Base-by-base conservation (phyloP, 345 rosid species). In the Eucalyptus cloeziana region DNA sequence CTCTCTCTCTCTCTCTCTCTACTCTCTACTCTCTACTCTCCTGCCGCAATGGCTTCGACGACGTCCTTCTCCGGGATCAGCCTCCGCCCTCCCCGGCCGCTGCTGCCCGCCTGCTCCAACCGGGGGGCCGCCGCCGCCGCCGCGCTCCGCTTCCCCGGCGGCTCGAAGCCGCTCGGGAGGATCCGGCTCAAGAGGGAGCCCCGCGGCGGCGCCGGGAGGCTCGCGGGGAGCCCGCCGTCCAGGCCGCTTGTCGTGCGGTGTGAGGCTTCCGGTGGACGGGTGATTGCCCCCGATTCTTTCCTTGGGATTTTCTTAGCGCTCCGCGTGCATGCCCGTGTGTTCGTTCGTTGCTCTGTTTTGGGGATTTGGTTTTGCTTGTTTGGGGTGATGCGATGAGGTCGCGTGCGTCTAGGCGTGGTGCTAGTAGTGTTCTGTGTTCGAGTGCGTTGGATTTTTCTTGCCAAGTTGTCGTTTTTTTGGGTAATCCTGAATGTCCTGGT, bases 221-320 rank as follows among this genome's bases (percentile, higher is more conserved):
- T 85, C 45, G 62, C 86, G 19, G 88, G 92, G 86, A 62, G 87
- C 24, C 91, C 95, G 25, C 90, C 89, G 91, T 54, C 89, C 51
- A 45, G 50, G 85, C 62, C 93, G 27, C 87, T 91, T 54, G 13
- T 91, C 85, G 94, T 97, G 88, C 93, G 96, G 86, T 97, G 98
- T 40, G 97, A 94, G 31, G 94, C 95, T 90, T 89, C 98, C 24
- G 88, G 89, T 60, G 99, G 98, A 90, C 93, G 96, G 94, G 81
- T 88, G 87, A 30, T 27, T 81, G 86, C 50, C 58, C 5, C 58
- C 89, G 64, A 67, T 52, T 19, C 64, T 45, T 16, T 27, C 56
- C 49, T 44, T 37, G 30, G 30, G 27, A 17, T 30, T 87, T 27
- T 52, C 24, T 81, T 40, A 10, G 45, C 9, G 56, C 60, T 86